Conservation (phyloP, 176 grass and related monocot genomes). For the Puccinellia tenuiflora region DNA sequence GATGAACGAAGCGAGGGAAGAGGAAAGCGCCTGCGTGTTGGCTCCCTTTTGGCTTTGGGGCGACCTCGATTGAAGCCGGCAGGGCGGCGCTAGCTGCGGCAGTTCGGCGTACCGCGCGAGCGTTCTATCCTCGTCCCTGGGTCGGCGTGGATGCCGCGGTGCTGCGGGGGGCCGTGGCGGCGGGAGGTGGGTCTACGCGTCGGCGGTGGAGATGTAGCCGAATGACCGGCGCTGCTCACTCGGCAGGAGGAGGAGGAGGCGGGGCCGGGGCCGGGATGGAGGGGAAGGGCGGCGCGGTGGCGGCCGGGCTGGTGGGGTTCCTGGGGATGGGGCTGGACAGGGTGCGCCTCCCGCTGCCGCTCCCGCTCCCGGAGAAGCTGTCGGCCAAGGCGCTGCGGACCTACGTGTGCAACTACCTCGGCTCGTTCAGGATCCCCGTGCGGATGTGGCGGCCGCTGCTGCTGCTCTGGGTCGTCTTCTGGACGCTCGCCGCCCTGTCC, state of each 20-base stretch:
- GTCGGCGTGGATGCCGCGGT: slow-evolving; percentile 8
- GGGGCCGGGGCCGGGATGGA: slow-evolving; percentile 18
- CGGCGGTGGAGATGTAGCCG: slow-evolving; percentile 30
- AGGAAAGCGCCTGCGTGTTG: background rate
- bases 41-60: background rate
- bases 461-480: slow-evolving; percentile 37
- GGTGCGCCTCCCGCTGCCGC: background rate
- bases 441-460: slow-evolving; percentile 39
- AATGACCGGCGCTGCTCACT: slow-evolving; percentile 13
- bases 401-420: slow-evolving; percentile 52
- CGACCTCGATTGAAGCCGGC: background rate
- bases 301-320: slow-evolving; percentile 28
- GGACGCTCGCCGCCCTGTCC: background rate
- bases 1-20: background rate
- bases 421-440: background rate
- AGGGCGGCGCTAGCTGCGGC: background rate
- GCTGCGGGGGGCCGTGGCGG: background rate
- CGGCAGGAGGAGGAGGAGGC: too few species aligned
- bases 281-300: background rate
- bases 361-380: slow-evolving; percentile 52
- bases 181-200: background rate
- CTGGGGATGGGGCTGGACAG: slow-evolving; percentile 25
- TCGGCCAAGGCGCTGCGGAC: slow-evolving; percentile 33
- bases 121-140: background rate
- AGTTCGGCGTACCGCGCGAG: background rate